Conservation (phyloP, 2,329 filamentous ascomycete genomes). For the Nemania serpens region DNA sequence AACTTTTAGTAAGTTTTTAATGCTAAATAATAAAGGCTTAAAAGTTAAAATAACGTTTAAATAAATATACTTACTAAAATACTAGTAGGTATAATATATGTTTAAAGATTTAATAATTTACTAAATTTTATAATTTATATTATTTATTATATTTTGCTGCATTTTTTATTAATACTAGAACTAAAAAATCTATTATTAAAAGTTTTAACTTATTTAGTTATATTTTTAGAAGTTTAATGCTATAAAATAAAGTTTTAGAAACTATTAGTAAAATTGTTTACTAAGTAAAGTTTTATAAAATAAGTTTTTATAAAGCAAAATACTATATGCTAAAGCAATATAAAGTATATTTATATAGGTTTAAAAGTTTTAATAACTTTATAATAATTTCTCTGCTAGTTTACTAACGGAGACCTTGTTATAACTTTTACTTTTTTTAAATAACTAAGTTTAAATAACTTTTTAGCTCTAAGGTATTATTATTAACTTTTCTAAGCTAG, state of each 20-base stretch:
- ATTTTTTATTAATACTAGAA: slow-evolving; percentile 52
- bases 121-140: slow-evolving; percentile 39
- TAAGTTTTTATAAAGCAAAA: background rate
- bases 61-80: slow-evolving; percentile 20
- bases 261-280: no score
- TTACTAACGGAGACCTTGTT: slow-evolving; percentile 52
- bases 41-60: slow-evolving; percentile 17
- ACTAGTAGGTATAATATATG: slow-evolving; percentile 19
- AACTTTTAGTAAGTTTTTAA: background rate
- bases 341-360: slow-evolving; percentile 23
- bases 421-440: slow-evolving; percentile 30
- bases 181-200: slow-evolving; percentile 49
- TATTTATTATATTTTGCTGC: slow-evolving; percentile 52
- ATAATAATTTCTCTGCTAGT: slow-evolving; percentile 49
- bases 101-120: slow-evolving; percentile 25
- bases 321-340: slow-evolving; percentile 19
- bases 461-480: background rate
- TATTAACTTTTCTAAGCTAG: background rate
- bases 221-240: background rate
- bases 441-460: background rate
- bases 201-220: slow-evolving; percentile 40
- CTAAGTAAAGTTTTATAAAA: no score
- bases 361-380: slow-evolving; percentile 30
- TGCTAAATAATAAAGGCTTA: slow-evolving; percentile 9
- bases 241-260: background rate